Conservation (phyloP, 805 yeast species). For the Torulaspora franciscae region DNA sequence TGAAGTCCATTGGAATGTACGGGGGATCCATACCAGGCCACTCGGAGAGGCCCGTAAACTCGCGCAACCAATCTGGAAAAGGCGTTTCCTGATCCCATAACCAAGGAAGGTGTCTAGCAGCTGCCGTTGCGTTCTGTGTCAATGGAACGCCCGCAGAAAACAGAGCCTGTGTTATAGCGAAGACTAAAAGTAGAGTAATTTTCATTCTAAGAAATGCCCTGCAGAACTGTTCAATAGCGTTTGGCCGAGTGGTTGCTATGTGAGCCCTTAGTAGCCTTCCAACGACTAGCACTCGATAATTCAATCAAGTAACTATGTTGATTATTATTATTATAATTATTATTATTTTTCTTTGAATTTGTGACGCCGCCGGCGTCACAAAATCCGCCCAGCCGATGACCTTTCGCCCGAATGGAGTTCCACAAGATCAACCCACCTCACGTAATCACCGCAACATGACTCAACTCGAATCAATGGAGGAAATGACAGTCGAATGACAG, state of each 20-base stretch:
- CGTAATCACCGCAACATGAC: background rate
- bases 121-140: background rate
- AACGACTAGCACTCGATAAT: background rate
- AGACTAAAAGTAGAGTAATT: background rate
- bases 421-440: background rate
- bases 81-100: conserved; percentile 36
- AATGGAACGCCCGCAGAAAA: background rate
- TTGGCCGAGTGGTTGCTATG: background rate
- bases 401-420: conserved; percentile 5
- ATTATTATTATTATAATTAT: background rate
- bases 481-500: background rate
- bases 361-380: conserved; percentile 4
- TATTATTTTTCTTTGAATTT: conserved; percentile 1
- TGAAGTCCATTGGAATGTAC: conserved; percentile 72
- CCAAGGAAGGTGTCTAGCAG: background rate
- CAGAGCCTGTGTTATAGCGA: background rate
- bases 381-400: conserved; percentile 1
- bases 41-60: conserved; percentile 61
- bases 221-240: background rate
- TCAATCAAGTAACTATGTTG: background rate
- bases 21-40: conserved; percentile 94
- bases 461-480: background rate
- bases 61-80: conserved; percentile 75
- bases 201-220: background rate
- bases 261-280: background rate